phyloP scores from a whole-genome alignment of 2,329 filamentous ascomycete species.

The Microsporum audouinii region DNA sequence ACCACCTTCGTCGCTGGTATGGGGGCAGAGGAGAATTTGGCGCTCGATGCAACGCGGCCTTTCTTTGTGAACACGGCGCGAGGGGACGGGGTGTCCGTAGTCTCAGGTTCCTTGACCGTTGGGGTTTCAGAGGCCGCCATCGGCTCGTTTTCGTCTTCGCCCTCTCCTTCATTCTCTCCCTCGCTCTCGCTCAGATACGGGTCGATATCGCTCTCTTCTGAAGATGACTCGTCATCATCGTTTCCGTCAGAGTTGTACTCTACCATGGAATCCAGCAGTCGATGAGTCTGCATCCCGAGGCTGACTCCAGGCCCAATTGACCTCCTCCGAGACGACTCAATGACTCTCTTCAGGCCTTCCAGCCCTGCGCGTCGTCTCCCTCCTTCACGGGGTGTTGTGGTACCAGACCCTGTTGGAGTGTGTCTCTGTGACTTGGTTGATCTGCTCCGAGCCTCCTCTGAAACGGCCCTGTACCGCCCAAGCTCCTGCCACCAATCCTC shows the following conservation, averaged over 20 bases:
- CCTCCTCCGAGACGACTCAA: constrained; percentile 45
- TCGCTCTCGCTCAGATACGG: constrained; percentile 27
- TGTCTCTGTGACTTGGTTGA: constrained; percentile 11
- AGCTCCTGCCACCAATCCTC: constrained; percentile 79
- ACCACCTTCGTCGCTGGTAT: constrained; percentile 59
- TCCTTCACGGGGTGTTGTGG: constrained; percentile 42
- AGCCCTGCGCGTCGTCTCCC: constrained; percentile 38
- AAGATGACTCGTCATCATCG: constrained; percentile 35
- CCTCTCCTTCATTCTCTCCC: constrained; percentile 4
- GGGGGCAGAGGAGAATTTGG: constrained; percentile 57
- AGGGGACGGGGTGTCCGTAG: neutral
- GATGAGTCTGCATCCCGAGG: constrained; percentile 65
- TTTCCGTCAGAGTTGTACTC: constrained; percentile 33
- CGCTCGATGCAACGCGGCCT: constrained; percentile 24
- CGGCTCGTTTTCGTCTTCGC: neutral
- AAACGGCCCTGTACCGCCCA: constrained; percentile 36
- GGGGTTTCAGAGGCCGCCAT: constrained; percentile 3
- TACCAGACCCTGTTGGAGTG: constrained; percentile 24
- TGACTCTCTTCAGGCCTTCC: constrained; percentile 50
- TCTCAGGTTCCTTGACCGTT: constrained; percentile 3
- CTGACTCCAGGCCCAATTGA: constrained; percentile 50
- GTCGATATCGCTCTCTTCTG: constrained; percentile 32
- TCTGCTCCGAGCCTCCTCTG: constrained; percentile 12
- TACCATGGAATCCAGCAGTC: constrained; percentile 53
- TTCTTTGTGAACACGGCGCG: constrained; percentile 9